Evolutionary conservation across 345 rosid species (phyloP), one percentile per base, ranked within the genome.

Genomic region (Draba incana): DNA sequence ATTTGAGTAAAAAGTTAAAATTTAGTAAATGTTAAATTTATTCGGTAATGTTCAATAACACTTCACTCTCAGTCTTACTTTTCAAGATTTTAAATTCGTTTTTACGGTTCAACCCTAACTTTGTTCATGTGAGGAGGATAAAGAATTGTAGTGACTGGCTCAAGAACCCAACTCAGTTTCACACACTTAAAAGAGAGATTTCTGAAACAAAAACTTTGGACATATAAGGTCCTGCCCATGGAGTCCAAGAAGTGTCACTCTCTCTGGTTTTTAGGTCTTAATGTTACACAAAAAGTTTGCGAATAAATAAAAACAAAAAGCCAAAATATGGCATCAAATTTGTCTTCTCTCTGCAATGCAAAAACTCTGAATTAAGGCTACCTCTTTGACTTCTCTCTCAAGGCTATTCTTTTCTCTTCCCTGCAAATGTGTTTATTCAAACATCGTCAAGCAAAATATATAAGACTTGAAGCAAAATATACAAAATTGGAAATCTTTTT

Each of bases 371-470:
- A 53, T 75, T 56, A 68, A 49, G 49, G 48, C 66, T 54, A 62
- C 69, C 20, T 20, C 20, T 20, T 20, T 20, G 6, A 39, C 69
- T 75, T 74, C 71, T 51, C 77, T 70, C 92, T 80, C 66, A 79
- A 46, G 60, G 81, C 72, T 56, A n/a, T 65, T 73, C 97, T 84
- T 83, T 87, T 92, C 81, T 86, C 92, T 77, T 89, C 98, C 75
- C 92, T 89, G 82, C 82, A 79, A 60, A 38, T 9, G 65, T 58
- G 43, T 50, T 9, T 4, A 45, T 6, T 37, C 39, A 63, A 37
- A 4, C 28, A 35, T 35, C 57, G 66, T 46, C 46, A 52, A 28
- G 20, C 39, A 51, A 11, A 7, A 27, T 6, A 25, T 14, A 8
- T 43, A 51, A 20, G 24, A 20, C 20, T 20, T 1, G 20, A 52